These are phyloP conservation scores for Pilatotrama ljubarskyi DNA, from an alignment of 768 basidiomycete genomes.

Conservation along the genomic window DNA sequence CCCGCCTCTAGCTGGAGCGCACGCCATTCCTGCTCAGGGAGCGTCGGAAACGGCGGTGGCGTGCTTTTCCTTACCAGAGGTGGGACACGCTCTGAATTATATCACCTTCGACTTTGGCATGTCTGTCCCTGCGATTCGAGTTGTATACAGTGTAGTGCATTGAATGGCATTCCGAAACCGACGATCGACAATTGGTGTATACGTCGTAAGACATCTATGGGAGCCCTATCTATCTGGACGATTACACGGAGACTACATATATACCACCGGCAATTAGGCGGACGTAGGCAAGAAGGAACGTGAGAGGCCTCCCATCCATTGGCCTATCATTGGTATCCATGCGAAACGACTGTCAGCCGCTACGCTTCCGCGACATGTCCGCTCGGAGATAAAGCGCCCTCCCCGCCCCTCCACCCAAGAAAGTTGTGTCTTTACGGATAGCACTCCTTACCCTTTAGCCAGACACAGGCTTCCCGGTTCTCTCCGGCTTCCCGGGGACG, in stretches of 20 bases:
- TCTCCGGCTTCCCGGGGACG: slow-evolving; percentile 46
- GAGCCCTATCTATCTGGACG: too few relatives aligned
- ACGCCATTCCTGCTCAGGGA: slow-evolving; percentile 25
- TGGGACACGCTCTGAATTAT: slow-evolving; percentile 26
- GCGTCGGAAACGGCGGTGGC: slow-evolving; percentile 28
- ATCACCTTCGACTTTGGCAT: background rate
- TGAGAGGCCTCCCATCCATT: background rate
- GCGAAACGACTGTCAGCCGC: background rate
- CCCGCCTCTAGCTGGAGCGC: slow-evolving; percentile 39
- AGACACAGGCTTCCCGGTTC: slow-evolving; percentile 7
- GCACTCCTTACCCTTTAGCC: background rate
- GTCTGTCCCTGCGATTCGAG: too few relatives aligned
- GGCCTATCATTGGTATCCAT: background rate
- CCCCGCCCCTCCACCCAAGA: background rate
- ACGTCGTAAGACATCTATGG: too few relatives aligned
- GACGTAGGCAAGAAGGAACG: background rate
- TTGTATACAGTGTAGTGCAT: too few relatives aligned
- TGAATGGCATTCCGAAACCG: too few relatives aligned
- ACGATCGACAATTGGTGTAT: too few relatives aligned
- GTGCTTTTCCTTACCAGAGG: slow-evolving; percentile 42
- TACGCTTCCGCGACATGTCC: background rate
- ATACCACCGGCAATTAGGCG: too few relatives aligned
- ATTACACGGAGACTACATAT: too few relatives aligned
- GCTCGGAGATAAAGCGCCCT: background rate
- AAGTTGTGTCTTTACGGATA: background rate